Conservation (phyloP, 805 yeast genomes). For the Zygosaccharomyces gambellarensis region DNA sequence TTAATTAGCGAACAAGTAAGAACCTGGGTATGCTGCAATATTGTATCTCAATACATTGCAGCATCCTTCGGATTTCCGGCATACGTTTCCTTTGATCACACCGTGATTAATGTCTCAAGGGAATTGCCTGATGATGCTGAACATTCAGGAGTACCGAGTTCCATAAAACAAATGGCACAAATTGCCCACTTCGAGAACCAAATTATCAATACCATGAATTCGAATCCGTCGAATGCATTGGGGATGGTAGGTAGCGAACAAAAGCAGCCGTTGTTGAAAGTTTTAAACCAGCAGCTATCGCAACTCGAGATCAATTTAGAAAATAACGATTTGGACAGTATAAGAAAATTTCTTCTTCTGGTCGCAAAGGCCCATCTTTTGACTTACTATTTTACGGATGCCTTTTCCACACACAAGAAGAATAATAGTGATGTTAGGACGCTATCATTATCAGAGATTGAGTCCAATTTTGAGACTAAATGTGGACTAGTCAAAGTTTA, state of each 20-base stretch:
- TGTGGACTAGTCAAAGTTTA: conserved; percentile 73
- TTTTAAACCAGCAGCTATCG: conserved; percentile 67
- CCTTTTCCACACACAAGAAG: conserved; percentile 8
- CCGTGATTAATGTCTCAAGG: conserved; percentile 50
- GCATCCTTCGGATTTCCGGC: conserved; percentile 94
- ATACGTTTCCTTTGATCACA: conserved; percentile 76
- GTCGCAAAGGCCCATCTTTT: conserved; percentile 77
- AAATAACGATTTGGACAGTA: conserved; percentile 53
- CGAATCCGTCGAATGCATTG: conserved; percentile 60
- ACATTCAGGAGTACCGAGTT: conserved; percentile 44
- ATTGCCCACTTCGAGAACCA: conserved; percentile 85
- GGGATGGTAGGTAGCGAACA: conserved; percentile 66
- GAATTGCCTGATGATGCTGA: conserved; percentile 16
- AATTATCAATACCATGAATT: conserved; percentile 68
- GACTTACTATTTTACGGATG: conserved; percentile 74
- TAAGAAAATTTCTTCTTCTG: conserved; percentile 61
- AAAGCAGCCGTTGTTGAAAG: conserved; percentile 66
- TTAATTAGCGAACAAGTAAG: conserved; percentile 69
- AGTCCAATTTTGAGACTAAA: conserved; percentile 51
- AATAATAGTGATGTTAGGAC: conserved; percentile 7
- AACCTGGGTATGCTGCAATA: conserved; percentile 93
- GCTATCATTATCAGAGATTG: conserved; percentile 17
- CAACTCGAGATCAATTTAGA: conserved; percentile 57
- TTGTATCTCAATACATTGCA: conserved; percentile 85
- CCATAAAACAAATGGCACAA: conserved; percentile 72